These are phyloP conservation scores for Phytophthora ohioensis DNA, from an alignment of 352 stramenopile genomes.

Conservation along the genomic window DNA sequence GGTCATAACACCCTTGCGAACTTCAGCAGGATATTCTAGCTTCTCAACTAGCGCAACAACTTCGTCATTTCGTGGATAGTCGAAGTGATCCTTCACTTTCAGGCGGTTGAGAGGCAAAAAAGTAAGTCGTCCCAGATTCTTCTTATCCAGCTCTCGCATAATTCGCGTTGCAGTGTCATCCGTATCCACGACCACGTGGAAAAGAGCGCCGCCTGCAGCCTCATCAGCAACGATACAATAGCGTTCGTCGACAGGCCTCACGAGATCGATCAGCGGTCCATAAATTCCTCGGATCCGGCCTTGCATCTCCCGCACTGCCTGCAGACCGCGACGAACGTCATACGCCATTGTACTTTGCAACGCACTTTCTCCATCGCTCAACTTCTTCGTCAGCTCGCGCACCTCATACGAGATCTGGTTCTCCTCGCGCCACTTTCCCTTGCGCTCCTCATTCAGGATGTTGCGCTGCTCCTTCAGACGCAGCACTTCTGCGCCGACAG, in stretches of 20 bases:
- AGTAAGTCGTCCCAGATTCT: slow-evolving; percentile 96
- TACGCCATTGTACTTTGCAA: slow-evolving; percentile 89
- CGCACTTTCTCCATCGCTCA: slow-evolving; percentile 76
- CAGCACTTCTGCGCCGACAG: slow-evolving; percentile 58
- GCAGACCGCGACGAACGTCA: slow-evolving; percentile 85
- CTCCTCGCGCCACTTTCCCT: slow-evolving; percentile 85
- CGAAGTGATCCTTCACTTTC: slow-evolving; percentile 84
- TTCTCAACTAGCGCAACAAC: slow-evolving; percentile 88
- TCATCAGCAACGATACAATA: slow-evolving; percentile 97
- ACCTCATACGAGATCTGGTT: slow-evolving; percentile 83
- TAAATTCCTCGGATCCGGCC: slow-evolving; percentile 87
- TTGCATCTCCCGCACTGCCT: slow-evolving; percentile 90
- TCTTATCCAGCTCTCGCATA: slow-evolving; percentile 95
- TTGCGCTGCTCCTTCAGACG: slow-evolving; percentile 87
- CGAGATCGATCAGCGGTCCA: slow-evolving; percentile 97
- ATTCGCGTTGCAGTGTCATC: slow-evolving; percentile 96
- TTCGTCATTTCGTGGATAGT: slow-evolving; percentile 84
- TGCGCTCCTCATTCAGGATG: slow-evolving; percentile 77
- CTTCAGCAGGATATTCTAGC: slow-evolving; percentile 83
- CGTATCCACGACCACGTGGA: slow-evolving; percentile 99
- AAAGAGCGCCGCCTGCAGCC: slow-evolving; percentile 95
- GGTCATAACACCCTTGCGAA: slow-evolving; percentile 94
- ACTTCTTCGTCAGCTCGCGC: slow-evolving; percentile 73
- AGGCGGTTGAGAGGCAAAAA: slow-evolving; percentile 97
- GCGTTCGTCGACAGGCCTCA: slow-evolving; percentile 86